phyloP scores from a whole-genome alignment of 345 rosid species.

The Clarkia xantiana region DNA sequence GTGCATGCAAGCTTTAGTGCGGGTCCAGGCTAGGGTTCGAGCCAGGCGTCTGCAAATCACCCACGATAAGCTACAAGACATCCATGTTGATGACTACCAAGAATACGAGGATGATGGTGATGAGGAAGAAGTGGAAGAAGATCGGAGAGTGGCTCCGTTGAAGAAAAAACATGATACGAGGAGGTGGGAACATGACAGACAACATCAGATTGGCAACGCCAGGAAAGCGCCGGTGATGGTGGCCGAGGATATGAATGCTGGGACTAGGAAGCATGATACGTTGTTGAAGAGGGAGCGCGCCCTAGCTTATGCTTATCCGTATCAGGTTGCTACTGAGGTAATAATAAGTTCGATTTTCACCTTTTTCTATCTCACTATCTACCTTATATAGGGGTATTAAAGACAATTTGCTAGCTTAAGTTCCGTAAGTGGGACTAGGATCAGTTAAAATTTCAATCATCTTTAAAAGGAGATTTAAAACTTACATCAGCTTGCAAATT shows the following conservation, averaged over 20 bases:
- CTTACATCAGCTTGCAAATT: no score
- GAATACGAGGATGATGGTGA: constrained; percentile 13
- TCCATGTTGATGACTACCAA: constrained; percentile 13
- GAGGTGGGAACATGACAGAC: constrained; percentile 16
- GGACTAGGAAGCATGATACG: constrained; percentile 38
- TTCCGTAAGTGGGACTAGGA: no score
- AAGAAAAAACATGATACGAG: constrained; percentile 14
- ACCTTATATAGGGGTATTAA: no score
- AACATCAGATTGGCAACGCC: no score
- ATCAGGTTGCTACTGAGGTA: constrained; percentile 33
- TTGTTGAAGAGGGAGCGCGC: constrained; percentile 69
- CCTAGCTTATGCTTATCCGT: constrained; percentile 85
- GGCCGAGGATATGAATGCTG: constrained; percentile 24
- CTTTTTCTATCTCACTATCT: no score
- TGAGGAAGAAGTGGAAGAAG: constrained; percentile 9
- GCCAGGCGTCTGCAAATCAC: constrained; percentile 60
- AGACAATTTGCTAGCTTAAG: no score
- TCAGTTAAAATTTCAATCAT: no score
- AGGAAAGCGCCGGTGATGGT: no score
- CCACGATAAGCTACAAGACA: constrained; percentile 32
- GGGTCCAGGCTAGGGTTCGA: constrained; percentile 84
- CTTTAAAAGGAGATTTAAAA: no score
- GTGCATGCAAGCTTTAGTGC: constrained; percentile 93
- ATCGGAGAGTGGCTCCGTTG: constrained; percentile 11
- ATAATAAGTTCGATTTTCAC: no score